Base-by-base conservation (phyloP, 805 yeast species). In the Wickerhamiella siamensis region DNA sequence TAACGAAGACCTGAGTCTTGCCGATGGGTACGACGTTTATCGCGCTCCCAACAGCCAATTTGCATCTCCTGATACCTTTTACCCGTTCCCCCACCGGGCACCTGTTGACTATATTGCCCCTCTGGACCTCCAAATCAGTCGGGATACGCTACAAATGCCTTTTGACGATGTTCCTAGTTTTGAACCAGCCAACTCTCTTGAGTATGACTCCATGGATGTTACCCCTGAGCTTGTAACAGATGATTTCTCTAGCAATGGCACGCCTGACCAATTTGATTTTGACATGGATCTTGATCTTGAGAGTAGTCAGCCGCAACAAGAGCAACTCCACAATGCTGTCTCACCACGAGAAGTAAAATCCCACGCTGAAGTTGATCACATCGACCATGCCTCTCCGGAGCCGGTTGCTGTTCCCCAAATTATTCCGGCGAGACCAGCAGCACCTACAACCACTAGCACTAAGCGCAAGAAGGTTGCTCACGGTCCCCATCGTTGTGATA, bases 401-500 rank as follows among this genome's bases (percentile, higher is more conserved):
- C 14, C 29, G 33, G 22, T 5, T 16, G 31, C 6, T 20, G n/a
- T 15, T 16, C n/a, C 29, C n/a, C 31, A 5, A 12, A 21, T 29
- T 15, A 26, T 22, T 19, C 29, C 29, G 10, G 29, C 29, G 10
- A 12, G 22, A 14, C 20, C 16, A 16, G n/a, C 36, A 18, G 5
- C 22, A 18, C 14, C 16, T n/a, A 15, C 18, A 12, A 17, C 16
- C 10, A 5, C 17, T 9, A 36, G 17, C 15, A 15, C 15, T 12
- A 12, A 34, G 9, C 37, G 37, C 19, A 36, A 21, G 17, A 22
- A 36, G 29, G 17, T 15, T 4, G 22, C 20, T 5, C 39, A 35
- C 15, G 43, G 42, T n/a, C 27, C 49, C 4, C 51, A 51, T 38
- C 42, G 46, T 12, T 51, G 54, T 41, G 47, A 44, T 24, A 43